Evolutionary conservation across 768 basidiomycete genomes (phyloP).

Genomic region (Rhodotorula sphaerocarpa): DNA sequence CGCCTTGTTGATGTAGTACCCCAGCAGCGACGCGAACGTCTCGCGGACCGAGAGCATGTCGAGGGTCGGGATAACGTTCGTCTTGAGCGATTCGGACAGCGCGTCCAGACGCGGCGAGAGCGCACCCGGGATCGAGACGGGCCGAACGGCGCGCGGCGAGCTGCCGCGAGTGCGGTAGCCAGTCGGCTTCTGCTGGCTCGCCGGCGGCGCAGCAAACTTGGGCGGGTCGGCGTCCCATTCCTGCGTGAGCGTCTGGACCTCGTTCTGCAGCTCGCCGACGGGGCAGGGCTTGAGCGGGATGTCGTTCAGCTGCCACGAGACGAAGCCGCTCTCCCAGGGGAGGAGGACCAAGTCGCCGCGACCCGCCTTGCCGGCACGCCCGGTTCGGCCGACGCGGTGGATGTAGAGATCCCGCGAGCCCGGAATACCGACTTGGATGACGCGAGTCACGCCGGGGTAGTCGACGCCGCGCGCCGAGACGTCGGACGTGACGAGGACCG

Average conservation of each 20-base stretch:
- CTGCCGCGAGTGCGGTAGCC: slow-evolving; percentile 1
- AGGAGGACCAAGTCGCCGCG: slow-evolving; percentile 55
- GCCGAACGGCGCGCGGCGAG: not conserved
- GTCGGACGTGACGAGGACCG: slow-evolving; percentile 46
- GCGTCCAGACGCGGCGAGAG: slow-evolving; percentile 37
- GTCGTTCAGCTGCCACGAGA: slow-evolving; percentile 54
- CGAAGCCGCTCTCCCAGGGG: slow-evolving; percentile 51
- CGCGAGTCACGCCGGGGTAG: slow-evolving; percentile 60
- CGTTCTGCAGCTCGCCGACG: slow-evolving; percentile 48
- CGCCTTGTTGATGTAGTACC: slow-evolving; percentile 59
- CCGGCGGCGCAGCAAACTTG: slow-evolving; percentile 5
- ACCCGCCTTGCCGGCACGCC: slow-evolving; percentile 50
- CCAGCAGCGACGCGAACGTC: slow-evolving; percentile 60
- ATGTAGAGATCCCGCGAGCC: slow-evolving; percentile 52
- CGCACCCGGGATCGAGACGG: slow-evolving; percentile 19
- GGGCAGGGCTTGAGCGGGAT: slow-evolving; percentile 63
- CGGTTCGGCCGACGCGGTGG: slow-evolving; percentile 48
- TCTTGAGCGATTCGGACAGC: slow-evolving; percentile 36
- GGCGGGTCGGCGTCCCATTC: slow-evolving; percentile 49
- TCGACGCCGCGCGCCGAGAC: slow-evolving; percentile 57
- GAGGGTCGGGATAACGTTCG: slow-evolving; percentile 38
- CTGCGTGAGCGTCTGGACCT: slow-evolving; percentile 50
- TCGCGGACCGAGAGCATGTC: slow-evolving; percentile 48
- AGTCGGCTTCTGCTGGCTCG: not conserved
- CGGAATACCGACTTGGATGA: slow-evolving; percentile 79